Base-by-base conservation (phyloP, 139 green algal genomes). In the Ettlia oleoabundans region DNA sequence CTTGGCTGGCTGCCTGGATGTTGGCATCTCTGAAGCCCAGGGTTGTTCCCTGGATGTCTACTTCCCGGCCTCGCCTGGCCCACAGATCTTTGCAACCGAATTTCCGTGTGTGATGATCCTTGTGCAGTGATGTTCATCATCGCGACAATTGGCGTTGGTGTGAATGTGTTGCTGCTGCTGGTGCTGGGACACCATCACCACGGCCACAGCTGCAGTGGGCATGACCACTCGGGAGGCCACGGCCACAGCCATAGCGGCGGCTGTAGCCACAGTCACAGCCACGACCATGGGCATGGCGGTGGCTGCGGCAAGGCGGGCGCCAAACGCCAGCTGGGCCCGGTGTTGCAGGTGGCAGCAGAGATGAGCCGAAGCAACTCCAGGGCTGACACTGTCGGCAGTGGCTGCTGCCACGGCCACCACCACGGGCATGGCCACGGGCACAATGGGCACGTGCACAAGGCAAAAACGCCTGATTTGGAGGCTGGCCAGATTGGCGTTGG, bases 71-170 rank as follows among this genome's bases (percentile, higher is more conserved):
- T 22, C 7, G n/a, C n/a, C n/a, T n/a, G n/a, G n/a, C n/a, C n/a
- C n/a, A n/a, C n/a, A n/a, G n/a, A n/a, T n/a, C n/a, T n/a, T n/a
- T n/a, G n/a, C n/a, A n/a, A n/a, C n/a, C n/a, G n/a, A n/a, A n/a
- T n/a, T n/a, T n/a, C n/a, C n/a, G n/a, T n/a, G n/a, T n/a, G n/a
- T n/a, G n/a, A n/a, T n/a, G n/a, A n/a, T n/a, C n/a, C 70, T 10
- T 0, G 28, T 41, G 37, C 88, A 91, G 89, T 97, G 22, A 98
- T 98, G 95, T 96, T 96, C 82, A 90, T 96, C 72, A 83, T 98
- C 0, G 92, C 95, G 1, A 26, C 85, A 24, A 90, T 90, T 2
- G 95, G 94, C 71, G 88, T 98, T 18, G 78, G 66, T 3, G 93
- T 98, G 76, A 98, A 98, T 85, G 32, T 96, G 1, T 30, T 92